These are phyloP conservation scores for Aspergillus taichungensis DNA, from an alignment of 495 filamentous ascomycete genomes.

Conservation along the genomic window DNA sequence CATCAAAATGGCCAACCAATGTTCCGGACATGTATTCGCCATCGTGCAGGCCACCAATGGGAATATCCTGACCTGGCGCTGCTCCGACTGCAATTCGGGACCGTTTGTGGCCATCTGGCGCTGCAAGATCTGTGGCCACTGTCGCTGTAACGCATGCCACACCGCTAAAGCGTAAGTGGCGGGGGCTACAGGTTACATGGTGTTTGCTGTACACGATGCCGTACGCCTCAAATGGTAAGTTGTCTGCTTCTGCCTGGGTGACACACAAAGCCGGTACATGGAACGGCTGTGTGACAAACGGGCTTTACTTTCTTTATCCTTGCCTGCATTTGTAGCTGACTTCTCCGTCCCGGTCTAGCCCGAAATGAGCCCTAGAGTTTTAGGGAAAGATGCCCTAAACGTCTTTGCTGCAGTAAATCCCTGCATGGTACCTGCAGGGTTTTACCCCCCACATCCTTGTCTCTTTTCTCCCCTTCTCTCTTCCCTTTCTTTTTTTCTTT, in stretches of 20 bases:
- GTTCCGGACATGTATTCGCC: constrained; percentile 36
- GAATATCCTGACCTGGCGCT: constrained; percentile 42
- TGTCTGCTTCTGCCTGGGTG: not conserved
- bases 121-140: constrained; percentile 41
- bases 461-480: not conserved
- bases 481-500: not conserved
- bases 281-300: too few relatives aligned
- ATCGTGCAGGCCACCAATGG: constrained; percentile 40
- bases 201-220: constrained; percentile 4
- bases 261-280: too few relatives aligned
- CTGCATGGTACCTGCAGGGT: constrained; percentile 8
- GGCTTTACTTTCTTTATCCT: too few relatives aligned
- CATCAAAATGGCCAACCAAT: constrained; percentile 38
- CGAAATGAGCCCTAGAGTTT: not conserved
- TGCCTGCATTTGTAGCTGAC: too few relatives aligned
- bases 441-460: not conserved
- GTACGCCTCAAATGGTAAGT: not conserved
- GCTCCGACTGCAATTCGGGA: constrained; percentile 43
- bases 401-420: constrained; percentile 4
- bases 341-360: too few relatives aligned
- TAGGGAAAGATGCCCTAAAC: not conserved
- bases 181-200: constrained; percentile 8
- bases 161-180: constrained; percentile 29
- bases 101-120: constrained; percentile 42
- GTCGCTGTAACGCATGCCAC: constrained; percentile 39